Evolutionary conservation across 2,329 filamentous ascomycete species (phyloP), one percentile per base, ranked within the genome.

Genomic region (Fusarium drepaniforme): DNA sequence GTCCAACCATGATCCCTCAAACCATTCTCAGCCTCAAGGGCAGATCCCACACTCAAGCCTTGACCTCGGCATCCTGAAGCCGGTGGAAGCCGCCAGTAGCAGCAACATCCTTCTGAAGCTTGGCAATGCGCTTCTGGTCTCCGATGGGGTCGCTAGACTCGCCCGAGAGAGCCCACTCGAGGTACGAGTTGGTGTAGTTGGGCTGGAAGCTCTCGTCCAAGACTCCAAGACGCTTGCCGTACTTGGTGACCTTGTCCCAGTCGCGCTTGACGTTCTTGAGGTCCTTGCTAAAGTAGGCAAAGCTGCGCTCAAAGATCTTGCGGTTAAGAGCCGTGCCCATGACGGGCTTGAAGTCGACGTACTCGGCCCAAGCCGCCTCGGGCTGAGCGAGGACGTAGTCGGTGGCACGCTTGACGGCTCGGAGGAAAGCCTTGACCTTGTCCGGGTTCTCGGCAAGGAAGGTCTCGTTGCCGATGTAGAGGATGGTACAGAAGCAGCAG

Each of bases 401-500:
- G 0, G 93, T 95, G 3, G 93, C 93, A 46, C 87, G 88, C 86
- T 95, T 95, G 80, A 93, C 90, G 33, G 93, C 93, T 56, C 88
- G 89, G 85, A 95, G 86, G 84, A 95, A 95, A 51, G 90, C 89
- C 68, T 84, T 83, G 4, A 93, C 90, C 80, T 92, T 91, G 2
- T 90, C 91, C 0, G 90, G 90, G 83, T 94, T 90, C 70, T 89
- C 85, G n/a, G 85, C 81, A 53, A 95, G 83, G 84, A 95, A 95
- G 11, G 80, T 80, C 78, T 95, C 92, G 83, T 95, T 95, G 78
- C 91, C 93, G 74, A 95, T 95, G 86, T 95, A 95, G 46, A 95
- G 87, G 81, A 95, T 93, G 33, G 91, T 91, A 84, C 93, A 95
- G 89, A 95, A 95, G 87, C 93, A 95, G 89, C 93, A 95, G 86